Base-by-base conservation (phyloP, 31 red algal species). In the Porphyra umbilicalis region DNA sequence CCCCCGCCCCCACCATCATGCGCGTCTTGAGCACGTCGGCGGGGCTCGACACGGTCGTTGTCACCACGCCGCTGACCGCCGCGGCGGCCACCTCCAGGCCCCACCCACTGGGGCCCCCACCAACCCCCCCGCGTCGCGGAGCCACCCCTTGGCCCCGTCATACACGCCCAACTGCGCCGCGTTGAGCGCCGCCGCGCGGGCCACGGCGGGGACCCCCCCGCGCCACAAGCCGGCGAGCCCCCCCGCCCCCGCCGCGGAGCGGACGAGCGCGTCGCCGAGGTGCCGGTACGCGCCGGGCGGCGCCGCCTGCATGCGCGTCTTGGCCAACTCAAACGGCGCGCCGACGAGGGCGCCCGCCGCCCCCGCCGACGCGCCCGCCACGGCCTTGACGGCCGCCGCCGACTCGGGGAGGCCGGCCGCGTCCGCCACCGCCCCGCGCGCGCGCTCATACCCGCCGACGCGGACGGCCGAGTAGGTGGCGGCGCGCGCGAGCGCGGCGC, bases 11-110 rank as follows among this genome's bases (percentile, higher is more conserved):
- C 46, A 89, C 84, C 93, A 95, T 94, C 71, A 98, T 85, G 20
- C 88, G 87, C 14, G 95, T 94, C 81, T 98, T 98, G 40, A 95
- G 88, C 7, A 98, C 40, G 78, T 98, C 95, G 75, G 91, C 92
- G 8, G 95, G 95, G 71, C 88, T 92, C 30, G 89, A 88, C 44
- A 96, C 89, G 29, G 94, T 87, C 38, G 94, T 96, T 5, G 94
- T 96, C n/a, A 90, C 89, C 11, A 96, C 39, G 35, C 90, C 90
- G 34, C 86, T 88, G 16, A 85, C 88, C 87, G 90, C 90, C 8
- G 92, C 92, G 7, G 92, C 92, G 4, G 88, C 88, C 82, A 94
- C 57, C 30, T 71, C 57, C 57, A 71, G 57, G 57, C 57, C 57
- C 57, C 57, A 71, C 14, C 57, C 57, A 4, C 57, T 29, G 8